Evolutionary conservation across 2,329 filamentous ascomycete genomes (phyloP), one percentile per base, ranked within the genome.

Genomic region (Fusarium piperis): DNA sequence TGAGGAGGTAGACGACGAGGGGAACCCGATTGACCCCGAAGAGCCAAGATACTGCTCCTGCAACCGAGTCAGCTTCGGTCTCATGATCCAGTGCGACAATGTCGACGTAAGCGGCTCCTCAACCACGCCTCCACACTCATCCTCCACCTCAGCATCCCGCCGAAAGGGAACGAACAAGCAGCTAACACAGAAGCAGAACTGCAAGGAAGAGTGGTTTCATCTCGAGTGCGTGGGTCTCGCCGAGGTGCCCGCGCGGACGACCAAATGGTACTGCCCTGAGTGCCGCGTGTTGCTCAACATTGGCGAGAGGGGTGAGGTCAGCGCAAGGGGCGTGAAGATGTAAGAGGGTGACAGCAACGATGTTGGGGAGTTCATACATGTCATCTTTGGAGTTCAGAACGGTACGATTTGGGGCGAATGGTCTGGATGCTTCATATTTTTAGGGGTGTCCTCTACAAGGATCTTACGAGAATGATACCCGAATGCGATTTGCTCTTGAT

Each of bases 151-250:
- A 67, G 33, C 35, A 48, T 48, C 59, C n/a, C 33, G 35, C 38
- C 41, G 38, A 13, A 67, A 61, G 28, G 55, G 66, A 41, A 55
- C 58, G 41, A 46, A 69, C 38, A 64, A 32, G 28, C 59, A 64
- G 64, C 74, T 77, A 70, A 75, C 60, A 20, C 30, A 30, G n/a
- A 38, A 18, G 71, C 76, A 87, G 83, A 84, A 92, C 81, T 96
- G 93, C 82, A 91, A 93, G 74, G 90, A 90, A 70, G 93, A 95
- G 80, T 96, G 93, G 93, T 96, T 95, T 79, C 93, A 96, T 78
- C 86, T 96, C 41, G 89, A 90, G 70, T 96, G 93, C 76, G 92
- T 96, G 7, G 90, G 87, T 6, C 84, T 96, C 35, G 84, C 86
- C 12, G 86, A 90, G 26, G 89, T 93, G 65, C 93, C 93, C 12